phyloP scores from a whole-genome alignment of 2,329 filamentous ascomycete species.

The Hymenotorrendiella dingleyae region DNA sequence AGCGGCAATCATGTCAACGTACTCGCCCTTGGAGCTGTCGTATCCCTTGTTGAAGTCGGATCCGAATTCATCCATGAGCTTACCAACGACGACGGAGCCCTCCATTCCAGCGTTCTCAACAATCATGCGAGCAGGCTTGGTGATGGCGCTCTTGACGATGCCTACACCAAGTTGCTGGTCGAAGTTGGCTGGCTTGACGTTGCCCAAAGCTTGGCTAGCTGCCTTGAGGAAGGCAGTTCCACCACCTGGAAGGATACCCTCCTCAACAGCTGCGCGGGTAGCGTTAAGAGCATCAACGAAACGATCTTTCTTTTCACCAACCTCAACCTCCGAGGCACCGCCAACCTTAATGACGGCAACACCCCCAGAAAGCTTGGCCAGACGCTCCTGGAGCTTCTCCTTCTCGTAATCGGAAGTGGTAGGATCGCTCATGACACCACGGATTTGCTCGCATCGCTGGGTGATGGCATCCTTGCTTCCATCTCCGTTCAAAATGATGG shows the following conservation, averaged over 20 bases:
- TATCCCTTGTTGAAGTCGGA: conserved; percentile 96
- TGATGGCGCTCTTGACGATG: conserved; percentile 98
- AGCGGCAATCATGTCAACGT: conserved; percentile 94
- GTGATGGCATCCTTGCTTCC: conserved; percentile 89
- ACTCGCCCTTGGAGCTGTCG: conserved; percentile 94
- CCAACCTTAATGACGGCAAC: conserved; percentile 99
- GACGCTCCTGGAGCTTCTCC: conserved; percentile 99
- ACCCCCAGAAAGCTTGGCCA: conserved; percentile 97
- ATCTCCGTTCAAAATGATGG: conserved; percentile 95
- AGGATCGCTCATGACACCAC: conserved; percentile 89
- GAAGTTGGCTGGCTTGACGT: conserved; percentile 88
- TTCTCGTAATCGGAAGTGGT: conserved; percentile 98
- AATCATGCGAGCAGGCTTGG: conserved; percentile 86
- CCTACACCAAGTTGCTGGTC: conserved; percentile 97
- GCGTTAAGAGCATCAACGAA: conserved; percentile 98
- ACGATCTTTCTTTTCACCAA: conserved; percentile 99
- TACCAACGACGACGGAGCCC: conserved; percentile 93
- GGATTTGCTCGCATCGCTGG: conserved; percentile 98
- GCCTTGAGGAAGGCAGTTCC: conserved; percentile 98
- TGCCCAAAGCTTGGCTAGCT: conserved; percentile 75
- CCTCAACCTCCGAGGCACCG: conserved; percentile 95
- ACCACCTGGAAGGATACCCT: conserved; percentile 97
- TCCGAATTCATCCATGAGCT: conserved; percentile 91
- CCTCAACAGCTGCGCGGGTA: conserved; percentile 95
- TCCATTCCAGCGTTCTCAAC: conserved; percentile 97